A percentile compares a stretch with the other conserved stretches of the same genome.
phyloP scores from a whole-genome alignment of 2,329 filamentous ascomycete genomes.

The Pseudocercospora pini-densiflorae region DNA sequence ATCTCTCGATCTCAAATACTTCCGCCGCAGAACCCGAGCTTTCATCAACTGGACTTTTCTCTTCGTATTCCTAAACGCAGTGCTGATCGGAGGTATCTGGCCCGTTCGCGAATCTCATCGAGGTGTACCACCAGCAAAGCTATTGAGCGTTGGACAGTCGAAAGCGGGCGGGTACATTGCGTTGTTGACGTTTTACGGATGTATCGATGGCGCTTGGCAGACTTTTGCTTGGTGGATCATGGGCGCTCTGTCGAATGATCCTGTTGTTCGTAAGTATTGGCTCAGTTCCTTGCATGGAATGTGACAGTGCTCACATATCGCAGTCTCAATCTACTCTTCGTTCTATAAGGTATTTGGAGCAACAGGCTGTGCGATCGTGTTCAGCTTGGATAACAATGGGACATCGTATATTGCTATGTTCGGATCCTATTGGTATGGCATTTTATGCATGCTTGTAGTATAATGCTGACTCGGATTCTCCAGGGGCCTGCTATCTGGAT shows the following conservation, averaged over 20 bases:
- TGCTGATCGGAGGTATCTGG: slow-evolving; percentile 9
- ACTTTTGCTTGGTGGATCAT: slow-evolving; percentile 11
- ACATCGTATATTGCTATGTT: background rate
- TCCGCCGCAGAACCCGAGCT: slow-evolving; percentile 1
- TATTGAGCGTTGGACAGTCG: background rate
- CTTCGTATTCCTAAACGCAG: slow-evolving; percentile 5
- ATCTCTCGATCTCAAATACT: slow-evolving; percentile 4
- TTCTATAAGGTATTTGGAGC: slow-evolving; percentile 10
- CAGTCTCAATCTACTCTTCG: slow-evolving; percentile 7
- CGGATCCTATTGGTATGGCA: slow-evolving; percentile 4
- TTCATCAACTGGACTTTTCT: slow-evolving; percentile 7
- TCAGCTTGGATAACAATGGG: background rate
- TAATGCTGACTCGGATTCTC: background rate
- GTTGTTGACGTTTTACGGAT: slow-evolving; percentile 1
- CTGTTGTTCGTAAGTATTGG: background rate
- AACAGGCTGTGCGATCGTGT: slow-evolving; percentile 4
- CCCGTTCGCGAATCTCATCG: slow-evolving; percentile 1
- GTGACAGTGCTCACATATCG: background rate
- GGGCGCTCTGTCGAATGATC: slow-evolving; percentile 10
- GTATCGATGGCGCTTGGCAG: slow-evolving; percentile 11
- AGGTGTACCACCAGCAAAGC: slow-evolving; percentile 5
- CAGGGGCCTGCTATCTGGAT: slow-evolving; percentile 2
- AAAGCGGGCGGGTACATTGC: slow-evolving; percentile 2
- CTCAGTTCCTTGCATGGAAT: background rate
- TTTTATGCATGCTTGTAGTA: too few relatives aligned